Conservation (phyloP, 495 filamentous ascomycete species). For the Parathielavia hyrcaniae region DNA sequence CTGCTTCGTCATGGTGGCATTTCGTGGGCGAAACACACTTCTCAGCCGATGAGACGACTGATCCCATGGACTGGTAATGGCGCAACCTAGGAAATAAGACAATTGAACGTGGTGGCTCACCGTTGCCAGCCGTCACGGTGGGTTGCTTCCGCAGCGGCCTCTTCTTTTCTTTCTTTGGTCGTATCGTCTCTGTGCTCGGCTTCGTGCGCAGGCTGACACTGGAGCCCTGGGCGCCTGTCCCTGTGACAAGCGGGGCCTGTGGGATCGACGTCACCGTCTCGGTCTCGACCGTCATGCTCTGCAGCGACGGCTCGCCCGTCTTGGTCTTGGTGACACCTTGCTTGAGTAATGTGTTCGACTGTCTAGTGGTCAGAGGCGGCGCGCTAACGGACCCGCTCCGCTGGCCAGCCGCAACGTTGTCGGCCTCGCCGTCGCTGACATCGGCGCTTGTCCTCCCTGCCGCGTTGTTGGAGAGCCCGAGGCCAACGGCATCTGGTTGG, state of each 20-base stretch:
- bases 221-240: slow-evolving; percentile 55
- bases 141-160: slow-evolving; percentile 66
- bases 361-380: slow-evolving; percentile 39
- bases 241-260: slow-evolving; percentile 73
- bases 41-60: slow-evolving; percentile 31
- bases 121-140: slow-evolving; percentile 61
- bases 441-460: slow-evolving; percentile 35
- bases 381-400: slow-evolving; percentile 31
- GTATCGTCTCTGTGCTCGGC: slow-evolving; percentile 86
- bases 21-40: slow-evolving; percentile 29
- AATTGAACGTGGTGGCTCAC: slow-evolving; percentile 48
- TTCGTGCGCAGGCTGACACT: slow-evolving; percentile 76
- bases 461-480: slow-evolving; percentile 29
- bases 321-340: slow-evolving; percentile 46
- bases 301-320: slow-evolving; percentile 65
- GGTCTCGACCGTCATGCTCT: slow-evolving; percentile 97
- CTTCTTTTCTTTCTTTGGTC: slow-evolving; percentile 89
- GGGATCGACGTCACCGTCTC: slow-evolving; percentile 91
- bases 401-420: slow-evolving; percentile 37
- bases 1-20: slow-evolving; percentile 34
- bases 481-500: slow-evolving; percentile 33
- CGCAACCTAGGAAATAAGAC: slow-evolving; percentile 21
- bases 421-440: slow-evolving; percentile 60
- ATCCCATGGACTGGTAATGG: slow-evolving; percentile 36
- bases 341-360: slow-evolving; percentile 42